Evolutionary conservation across 768 basidiomycete species (phyloP), one percentile per base, ranked within the genome.

Genomic region (Leucocoprinus sp.): DNA sequence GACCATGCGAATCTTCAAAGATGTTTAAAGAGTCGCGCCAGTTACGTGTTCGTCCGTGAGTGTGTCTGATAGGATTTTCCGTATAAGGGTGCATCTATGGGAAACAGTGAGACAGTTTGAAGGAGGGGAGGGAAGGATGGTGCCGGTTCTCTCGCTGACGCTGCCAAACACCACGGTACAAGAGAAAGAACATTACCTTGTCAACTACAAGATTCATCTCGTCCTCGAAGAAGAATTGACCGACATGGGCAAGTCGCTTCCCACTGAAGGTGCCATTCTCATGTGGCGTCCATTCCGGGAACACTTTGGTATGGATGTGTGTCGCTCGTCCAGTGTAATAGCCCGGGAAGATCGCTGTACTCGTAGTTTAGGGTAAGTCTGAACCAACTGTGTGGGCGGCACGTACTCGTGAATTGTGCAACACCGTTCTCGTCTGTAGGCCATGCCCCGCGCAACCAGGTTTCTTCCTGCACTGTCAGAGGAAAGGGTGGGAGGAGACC

Each of bases 171-270:
- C n/a, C n/a, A n/a, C n/a, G n/a, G n/a, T n/a, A 14, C 7, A 12
- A 3, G 38, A 39, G n/a, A 18, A 15, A 14, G 14, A 19, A 9
- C 50, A 63, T 18, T 23, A 69, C 69, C 55, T 74, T 70, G 51
- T 75, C 74, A 9, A 78, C 58, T 12, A 68, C 60, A 29, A 66
- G 50, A 49, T 75, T 75, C 36, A 75, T 58, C 2, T 71, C 70
- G 48, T 78, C 75, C 33, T 76, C 73, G 40, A 78, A 78, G 65
- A 76, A 78, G 55, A 72, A 76, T 50, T 78, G 75, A 1, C 75
- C 75, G 12, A 65, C 64, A 52, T 78, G 75, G 1, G 63, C 57
- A 2, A 75, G 63, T 5, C 66, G 62, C 1, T 65, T 64, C n/a
- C 68, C 67, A 15, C 54, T 60, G 60, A 71, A 76, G 0, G 71